phyloP scores from a whole-genome alignment of 2,329 filamentous ascomycete species.

The Pseudogymnoascus sp. region DNA sequence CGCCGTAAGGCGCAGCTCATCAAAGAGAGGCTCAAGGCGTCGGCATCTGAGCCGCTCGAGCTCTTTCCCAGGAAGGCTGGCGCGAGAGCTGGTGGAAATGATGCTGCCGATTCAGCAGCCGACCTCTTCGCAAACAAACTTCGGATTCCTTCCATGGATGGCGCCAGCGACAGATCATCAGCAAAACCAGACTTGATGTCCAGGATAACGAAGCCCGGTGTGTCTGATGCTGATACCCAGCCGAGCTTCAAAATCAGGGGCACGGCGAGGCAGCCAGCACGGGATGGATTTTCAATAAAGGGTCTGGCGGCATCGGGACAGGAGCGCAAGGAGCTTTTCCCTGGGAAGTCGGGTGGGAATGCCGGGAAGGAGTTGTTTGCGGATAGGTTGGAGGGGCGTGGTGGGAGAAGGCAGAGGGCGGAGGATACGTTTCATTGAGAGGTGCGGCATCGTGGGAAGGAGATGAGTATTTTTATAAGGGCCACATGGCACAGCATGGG shows the following conservation, averaged over 20 bases:
- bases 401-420: slow-evolving; percentile 55
- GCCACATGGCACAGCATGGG: neutral
- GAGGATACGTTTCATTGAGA: slow-evolving; percentile 63
- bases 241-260: slow-evolving; percentile 53
- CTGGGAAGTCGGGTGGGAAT: slow-evolving; percentile 52
- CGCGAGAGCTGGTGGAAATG: slow-evolving; percentile 41
- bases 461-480: neutral
- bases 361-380: slow-evolving; percentile 63
- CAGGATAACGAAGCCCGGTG: slow-evolving; percentile 15
- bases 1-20: slow-evolving; percentile 37
- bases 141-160: slow-evolving; percentile 41
- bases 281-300: slow-evolving; percentile 57
- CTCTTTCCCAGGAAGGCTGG: slow-evolving; percentile 45
- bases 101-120: slow-evolving; percentile 45
- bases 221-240: slow-evolving; percentile 22
- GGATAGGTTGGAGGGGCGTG: slow-evolving; percentile 49
- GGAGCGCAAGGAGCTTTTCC: slow-evolving; percentile 59
- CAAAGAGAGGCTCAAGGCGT: slow-evolving; percentile 26
- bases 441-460: neutral
- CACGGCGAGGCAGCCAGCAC: slow-evolving; percentile 37
- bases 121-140: slow-evolving; percentile 43
- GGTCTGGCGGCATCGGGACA: slow-evolving; percentile 50
- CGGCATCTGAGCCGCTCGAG: slow-evolving; percentile 32
- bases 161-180: slow-evolving; percentile 26
- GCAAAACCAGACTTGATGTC: slow-evolving; percentile 16